These are phyloP conservation scores for Kokia cookei DNA, from an alignment of 441 rosid species.

Conservation along the genomic window DNA sequence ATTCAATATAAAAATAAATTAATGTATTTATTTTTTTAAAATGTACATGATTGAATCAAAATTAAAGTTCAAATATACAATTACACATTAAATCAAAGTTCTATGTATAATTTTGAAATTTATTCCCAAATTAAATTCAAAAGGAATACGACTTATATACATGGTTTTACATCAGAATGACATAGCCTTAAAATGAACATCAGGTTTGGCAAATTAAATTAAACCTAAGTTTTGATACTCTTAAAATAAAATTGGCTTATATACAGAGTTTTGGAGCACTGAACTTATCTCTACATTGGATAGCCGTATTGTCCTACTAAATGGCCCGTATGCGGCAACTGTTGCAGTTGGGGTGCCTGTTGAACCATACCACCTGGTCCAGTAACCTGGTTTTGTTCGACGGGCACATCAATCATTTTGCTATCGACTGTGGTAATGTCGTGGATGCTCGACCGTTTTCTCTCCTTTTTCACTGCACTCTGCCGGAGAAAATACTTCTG, in stretches of 20 bases:
- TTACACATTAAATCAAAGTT: too few relatives aligned
- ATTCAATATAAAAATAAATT: too few relatives aligned
- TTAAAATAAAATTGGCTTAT: neutral
- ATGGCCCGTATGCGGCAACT: constrained; percentile 15
- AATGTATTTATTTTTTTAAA: too few relatives aligned
- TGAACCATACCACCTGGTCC: constrained; percentile 22
- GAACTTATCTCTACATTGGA: constrained; percentile 11
- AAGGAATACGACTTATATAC: too few relatives aligned
- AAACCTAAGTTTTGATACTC: too few relatives aligned
- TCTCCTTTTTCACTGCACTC: constrained; percentile 42
- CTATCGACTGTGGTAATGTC: constrained; percentile 53
- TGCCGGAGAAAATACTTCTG: constrained; percentile 71
- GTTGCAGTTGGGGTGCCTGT: constrained; percentile 18
- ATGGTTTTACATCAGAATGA: too few relatives aligned
- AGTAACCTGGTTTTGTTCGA: constrained; percentile 28
- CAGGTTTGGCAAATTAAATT: too few relatives aligned
- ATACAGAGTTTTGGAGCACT: neutral
- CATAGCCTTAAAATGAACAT: too few relatives aligned
- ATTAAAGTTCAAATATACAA: too few relatives aligned
- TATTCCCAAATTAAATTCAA: too few relatives aligned
- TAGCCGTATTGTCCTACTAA: constrained; percentile 17
- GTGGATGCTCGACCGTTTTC: constrained; percentile 71
- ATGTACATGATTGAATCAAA: too few relatives aligned
- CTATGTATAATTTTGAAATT: too few relatives aligned
- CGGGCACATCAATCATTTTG: constrained; percentile 17